Evolutionary conservation across 495 filamentous ascomycete genomes (phyloP).

Genomic region (Hyaloscypha hepaticicola): DNA sequence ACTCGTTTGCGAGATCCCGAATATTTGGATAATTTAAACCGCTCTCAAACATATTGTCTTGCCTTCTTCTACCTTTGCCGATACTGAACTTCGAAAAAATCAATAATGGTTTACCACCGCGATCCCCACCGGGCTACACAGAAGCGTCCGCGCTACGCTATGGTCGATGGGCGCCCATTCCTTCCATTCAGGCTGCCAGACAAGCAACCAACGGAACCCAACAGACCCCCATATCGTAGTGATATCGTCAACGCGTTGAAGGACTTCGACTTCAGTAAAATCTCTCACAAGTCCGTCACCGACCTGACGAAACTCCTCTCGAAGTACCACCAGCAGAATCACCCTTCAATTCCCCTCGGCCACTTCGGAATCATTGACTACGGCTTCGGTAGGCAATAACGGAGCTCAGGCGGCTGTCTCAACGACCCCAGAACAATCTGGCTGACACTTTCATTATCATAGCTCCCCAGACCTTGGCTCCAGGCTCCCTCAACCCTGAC

Average conservation of each 20-base stretch:
- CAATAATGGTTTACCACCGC: neutral
- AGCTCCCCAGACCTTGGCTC: neutral
- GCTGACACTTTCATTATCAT: neutral
- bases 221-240: neutral
- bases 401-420: neutral
- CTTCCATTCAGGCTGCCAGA: neutral
- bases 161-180: conserved; percentile 1
- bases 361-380: neutral
- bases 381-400: neutral
- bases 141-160: neutral
- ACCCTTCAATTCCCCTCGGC: neutral
- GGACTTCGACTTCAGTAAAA: neutral
- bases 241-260: neutral
- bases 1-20: too few relatives aligned
- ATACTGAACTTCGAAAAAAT: neutral
- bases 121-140: neutral
- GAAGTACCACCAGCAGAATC: neutral
- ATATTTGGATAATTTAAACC: neutral
- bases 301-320: neutral
- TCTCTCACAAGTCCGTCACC: neutral
- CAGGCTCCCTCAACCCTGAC: conserved; percentile 2
- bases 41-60: neutral
- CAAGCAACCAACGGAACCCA: neutral
- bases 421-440: neutral
- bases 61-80: neutral